A percentile compares a stretch with the other conserved stretches of the same genome.
Conservation (phyloP, 2,329 filamentous ascomycete species). For the Aspergillus nomiae region DNA sequence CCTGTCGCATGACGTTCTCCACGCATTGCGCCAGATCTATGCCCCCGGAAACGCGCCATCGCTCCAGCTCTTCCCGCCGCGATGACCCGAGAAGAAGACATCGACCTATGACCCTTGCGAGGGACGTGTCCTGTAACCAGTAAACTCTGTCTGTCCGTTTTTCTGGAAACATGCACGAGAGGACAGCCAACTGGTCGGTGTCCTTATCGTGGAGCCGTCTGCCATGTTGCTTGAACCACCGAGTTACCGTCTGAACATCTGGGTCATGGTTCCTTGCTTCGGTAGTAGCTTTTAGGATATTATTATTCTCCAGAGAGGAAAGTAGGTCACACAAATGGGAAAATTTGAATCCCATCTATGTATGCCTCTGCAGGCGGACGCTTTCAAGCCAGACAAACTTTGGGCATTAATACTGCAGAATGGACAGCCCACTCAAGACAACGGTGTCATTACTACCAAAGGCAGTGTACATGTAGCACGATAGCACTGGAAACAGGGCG, state of each 20-base stretch:
- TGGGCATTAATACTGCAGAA: neutral
- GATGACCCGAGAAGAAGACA: slow-evolving; percentile 66
- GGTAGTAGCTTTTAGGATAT: slow-evolving; percentile 36
- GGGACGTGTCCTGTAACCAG: slow-evolving; percentile 60
- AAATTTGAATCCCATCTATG: slow-evolving; percentile 57
- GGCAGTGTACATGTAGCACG: neutral
- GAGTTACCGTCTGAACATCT: slow-evolving; percentile 51
- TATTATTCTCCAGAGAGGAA: slow-evolving; percentile 62
- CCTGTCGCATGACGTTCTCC: slow-evolving; percentile 63
- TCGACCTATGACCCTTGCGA: slow-evolving; percentile 69
- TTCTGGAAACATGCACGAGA: slow-evolving; percentile 77
- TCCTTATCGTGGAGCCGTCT: slow-evolving; percentile 58
- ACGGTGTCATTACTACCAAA: neutral
- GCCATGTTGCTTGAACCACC: slow-evolving; percentile 72
- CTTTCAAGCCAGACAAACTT: neutral
- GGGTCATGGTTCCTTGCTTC: slow-evolving; percentile 30
- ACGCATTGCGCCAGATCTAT: slow-evolving; percentile 73
- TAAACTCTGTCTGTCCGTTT: slow-evolving; percentile 78
- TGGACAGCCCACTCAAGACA: neutral
- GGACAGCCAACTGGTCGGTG: slow-evolving; percentile 63
- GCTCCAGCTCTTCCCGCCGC: slow-evolving; percentile 62
- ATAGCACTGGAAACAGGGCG: neutral
- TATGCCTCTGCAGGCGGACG: neutral
- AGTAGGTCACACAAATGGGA: slow-evolving; percentile 73
- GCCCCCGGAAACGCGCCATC: slow-evolving; percentile 62